Evolutionary conservation across 2,329 filamentous ascomycete genomes (phyloP).

Genomic region (Kalmusia sp.): DNA sequence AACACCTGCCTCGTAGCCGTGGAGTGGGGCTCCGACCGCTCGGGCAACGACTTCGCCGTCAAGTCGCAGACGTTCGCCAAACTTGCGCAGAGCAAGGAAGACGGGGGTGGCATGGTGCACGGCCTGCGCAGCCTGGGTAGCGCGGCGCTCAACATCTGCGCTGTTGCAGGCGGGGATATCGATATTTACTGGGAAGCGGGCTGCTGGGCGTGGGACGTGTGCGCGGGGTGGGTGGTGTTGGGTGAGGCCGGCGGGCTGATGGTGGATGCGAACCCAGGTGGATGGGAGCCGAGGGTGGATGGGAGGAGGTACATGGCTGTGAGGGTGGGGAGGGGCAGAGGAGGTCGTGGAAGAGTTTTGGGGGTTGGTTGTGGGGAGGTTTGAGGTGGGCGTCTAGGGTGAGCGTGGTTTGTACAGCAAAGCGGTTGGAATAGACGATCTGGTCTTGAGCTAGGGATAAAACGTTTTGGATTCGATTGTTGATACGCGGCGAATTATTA

Average conservation of each 20-base stretch:
- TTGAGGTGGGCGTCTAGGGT: conserved; percentile 49
- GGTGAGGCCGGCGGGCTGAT: conserved; percentile 76
- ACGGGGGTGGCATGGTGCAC: conserved; percentile 79
- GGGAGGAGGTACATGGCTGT: conserved; percentile 63
- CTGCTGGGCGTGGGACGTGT: conserved; percentile 87
- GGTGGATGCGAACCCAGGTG: conserved; percentile 75
- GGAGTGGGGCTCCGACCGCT: conserved; percentile 76
- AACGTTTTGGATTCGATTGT: no score
- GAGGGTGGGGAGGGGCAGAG: conserved; percentile 54
- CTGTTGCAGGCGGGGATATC: conserved; percentile 72
- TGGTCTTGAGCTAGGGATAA: not conserved
- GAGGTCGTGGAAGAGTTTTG: conserved; percentile 58
- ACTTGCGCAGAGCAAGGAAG: conserved; percentile 59
- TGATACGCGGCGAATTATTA: no score
- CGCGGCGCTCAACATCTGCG: conserved; percentile 77
- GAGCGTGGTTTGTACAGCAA: not conserved
- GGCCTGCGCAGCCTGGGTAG: conserved; percentile 73
- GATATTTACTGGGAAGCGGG: conserved; percentile 85
- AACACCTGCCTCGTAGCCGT: conserved; percentile 70
- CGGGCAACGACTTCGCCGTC: conserved; percentile 73
- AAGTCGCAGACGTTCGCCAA: conserved; percentile 71
- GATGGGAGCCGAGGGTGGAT: conserved; percentile 67
- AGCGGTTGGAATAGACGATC: not conserved
- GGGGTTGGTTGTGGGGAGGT: conserved; percentile 52
- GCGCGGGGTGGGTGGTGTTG: conserved; percentile 80